phyloP scores from a whole-genome alignment of 1,139 yeast genomes.

The Spathaspora sp. region DNA sequence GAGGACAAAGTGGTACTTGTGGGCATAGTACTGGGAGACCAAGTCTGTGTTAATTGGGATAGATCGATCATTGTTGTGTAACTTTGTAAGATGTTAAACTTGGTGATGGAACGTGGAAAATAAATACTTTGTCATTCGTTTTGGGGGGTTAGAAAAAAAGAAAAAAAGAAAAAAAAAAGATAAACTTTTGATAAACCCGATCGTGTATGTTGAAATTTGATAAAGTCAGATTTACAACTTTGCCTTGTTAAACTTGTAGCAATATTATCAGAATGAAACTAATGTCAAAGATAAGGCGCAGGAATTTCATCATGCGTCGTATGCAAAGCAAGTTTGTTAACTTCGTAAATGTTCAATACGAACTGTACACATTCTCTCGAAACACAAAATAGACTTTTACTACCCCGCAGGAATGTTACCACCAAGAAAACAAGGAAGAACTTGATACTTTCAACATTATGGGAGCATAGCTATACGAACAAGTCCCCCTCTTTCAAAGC shows the following conservation, averaged over 20 bases:
- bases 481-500: too few relatives aligned
- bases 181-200: background rate
- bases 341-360: background rate
- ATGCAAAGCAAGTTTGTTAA: background rate
- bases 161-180: background rate
- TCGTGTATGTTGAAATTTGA: background rate
- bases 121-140: background rate
- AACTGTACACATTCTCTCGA: background rate
- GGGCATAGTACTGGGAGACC: conserved; percentile 26
- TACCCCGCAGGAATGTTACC: background rate
- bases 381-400: background rate
- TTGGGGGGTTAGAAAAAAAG: background rate
- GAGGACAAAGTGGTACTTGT: conserved; percentile 19
- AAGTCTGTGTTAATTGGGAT: conserved; percentile 12
- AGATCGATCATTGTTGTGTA: conserved; percentile 1
- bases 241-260: background rate
- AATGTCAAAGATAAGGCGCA: background rate
- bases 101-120: background rate
- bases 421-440: background rate
- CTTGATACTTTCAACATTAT: too few relatives aligned
- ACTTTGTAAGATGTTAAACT: background rate
- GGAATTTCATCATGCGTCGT: background rate
- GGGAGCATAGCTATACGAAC: too few relatives aligned
- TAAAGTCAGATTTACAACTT: background rate
- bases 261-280: background rate